Conservation (phyloP, 1,284 basidiomycete species). For the Moniliophthora roreri region DNA sequence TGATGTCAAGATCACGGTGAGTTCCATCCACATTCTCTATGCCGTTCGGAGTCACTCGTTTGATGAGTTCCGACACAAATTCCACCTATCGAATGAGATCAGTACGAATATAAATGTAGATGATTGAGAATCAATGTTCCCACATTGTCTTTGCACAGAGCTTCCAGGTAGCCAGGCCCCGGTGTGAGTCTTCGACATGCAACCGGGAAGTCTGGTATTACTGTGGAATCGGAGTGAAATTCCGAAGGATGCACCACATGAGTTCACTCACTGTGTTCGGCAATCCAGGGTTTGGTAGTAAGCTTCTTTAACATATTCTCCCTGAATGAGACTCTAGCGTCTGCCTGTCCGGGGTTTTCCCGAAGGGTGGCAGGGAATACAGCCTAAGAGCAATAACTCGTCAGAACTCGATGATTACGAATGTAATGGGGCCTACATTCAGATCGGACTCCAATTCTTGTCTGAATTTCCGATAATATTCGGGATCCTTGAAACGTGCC, state of each 20-base stretch:
- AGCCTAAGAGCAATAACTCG: conserved; percentile 30
- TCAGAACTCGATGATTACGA: not conserved
- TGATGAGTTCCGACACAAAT: conserved; percentile 52
- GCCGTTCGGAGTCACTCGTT: conserved; percentile 49
- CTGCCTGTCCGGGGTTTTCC: conserved; percentile 41
- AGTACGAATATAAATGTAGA: not conserved
- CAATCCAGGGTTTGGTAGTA: conserved; percentile 57
- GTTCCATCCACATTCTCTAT: conserved; percentile 56
- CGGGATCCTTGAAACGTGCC: conserved; percentile 45
- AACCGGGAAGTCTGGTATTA: conserved; percentile 59
- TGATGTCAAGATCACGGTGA: conserved; percentile 53
- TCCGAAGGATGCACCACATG: not conserved
- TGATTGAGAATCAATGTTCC: conserved; percentile 12
- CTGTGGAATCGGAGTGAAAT: conserved; percentile 26
- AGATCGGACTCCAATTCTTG: conserved; percentile 49
- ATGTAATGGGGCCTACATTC: conserved; percentile 38
- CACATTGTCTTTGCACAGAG: conserved; percentile 60
- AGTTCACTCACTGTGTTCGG: conserved; percentile 45
- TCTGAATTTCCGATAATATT: conserved; percentile 50
- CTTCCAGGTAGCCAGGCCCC: conserved; percentile 65
- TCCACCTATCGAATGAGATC: conserved; percentile 39
- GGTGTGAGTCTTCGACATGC: conserved; percentile 61
- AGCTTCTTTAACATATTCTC: conserved; percentile 52
- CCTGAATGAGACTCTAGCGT: conserved; percentile 38
- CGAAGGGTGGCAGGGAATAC: conserved; percentile 44